A percentile compares a stretch with the other conserved stretches of the same genome.
Evolutionary conservation across 169 alveolate species (phyloP).

Genomic region (Plasmodium gonderi): DNA sequence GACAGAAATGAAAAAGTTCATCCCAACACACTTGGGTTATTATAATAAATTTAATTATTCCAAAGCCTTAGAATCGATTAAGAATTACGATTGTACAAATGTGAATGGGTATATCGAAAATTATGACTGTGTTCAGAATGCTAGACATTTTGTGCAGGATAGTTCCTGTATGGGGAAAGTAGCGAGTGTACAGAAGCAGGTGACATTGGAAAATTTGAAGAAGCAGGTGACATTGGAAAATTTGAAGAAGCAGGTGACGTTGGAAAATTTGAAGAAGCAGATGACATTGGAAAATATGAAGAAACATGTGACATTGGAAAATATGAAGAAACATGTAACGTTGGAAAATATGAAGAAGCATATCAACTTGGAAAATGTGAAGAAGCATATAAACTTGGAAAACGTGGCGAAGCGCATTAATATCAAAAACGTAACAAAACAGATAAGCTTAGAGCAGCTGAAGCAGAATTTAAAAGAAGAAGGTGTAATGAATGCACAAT

Average conservation of each 20-base stretch:
- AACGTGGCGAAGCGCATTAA: background rate
- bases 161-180: background rate
- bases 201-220: slow-evolving; percentile 3
- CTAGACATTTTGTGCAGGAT: background rate
- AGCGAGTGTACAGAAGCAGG: background rate
- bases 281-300: slow-evolving; percentile 6
- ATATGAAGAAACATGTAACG: background rate
- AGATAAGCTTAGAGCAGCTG: background rate
- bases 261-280: background rate
- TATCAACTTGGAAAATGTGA: slow-evolving; percentile 14
- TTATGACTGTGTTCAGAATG: slow-evolving; percentile 6
- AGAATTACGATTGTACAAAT: slow-evolving; percentile 22
- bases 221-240: background rate
- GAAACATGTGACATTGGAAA: background rate
- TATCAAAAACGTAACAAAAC: background rate
- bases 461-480: background rate
- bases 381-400: background rate
- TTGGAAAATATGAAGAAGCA: slow-evolving; percentile 6
- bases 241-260: background rate
- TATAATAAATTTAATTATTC: slow-evolving; percentile 22
- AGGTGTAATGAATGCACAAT: background rate
- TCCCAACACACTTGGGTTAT: slow-evolving; percentile 9
- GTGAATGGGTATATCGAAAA: background rate
- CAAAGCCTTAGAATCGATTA: slow-evolving; percentile 2
- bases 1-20: background rate